Base-by-base conservation (phyloP, 371 early-diverging fungal genomes). In the Rhizopus microsporus region DNA sequence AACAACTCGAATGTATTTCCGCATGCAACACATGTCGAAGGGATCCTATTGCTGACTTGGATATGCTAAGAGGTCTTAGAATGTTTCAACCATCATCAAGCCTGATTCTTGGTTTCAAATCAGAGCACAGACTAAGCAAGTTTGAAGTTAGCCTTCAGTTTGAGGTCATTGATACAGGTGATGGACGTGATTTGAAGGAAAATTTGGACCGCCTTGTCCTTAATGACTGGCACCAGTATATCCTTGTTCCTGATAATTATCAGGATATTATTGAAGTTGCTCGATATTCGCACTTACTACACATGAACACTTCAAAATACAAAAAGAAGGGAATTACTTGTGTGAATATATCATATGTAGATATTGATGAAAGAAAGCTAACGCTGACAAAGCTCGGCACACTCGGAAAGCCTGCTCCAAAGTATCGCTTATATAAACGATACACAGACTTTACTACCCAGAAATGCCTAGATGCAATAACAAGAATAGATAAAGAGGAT, bases 261-360 rank as follows among this genome's bases (percentile, higher is more conserved):
- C 57, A 74, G 57, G 69, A 71, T 3, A 61, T 67, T n/a, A 23
- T 78, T 9, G 29, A 62, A 15, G 65, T 69, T 0, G 69, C 72
- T 12, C 31, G 34, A 23, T 78, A 60, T 29, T 68, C 75, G 0
- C 75, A 78, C 46, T 51, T 78, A 33, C 34, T 52, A 12, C 66
- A 62, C 30, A 50, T 67, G 15, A 45, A 17, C 44, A 46, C 34
- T 33, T 30, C 42, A 33, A 60, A 56, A 43, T 54, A 49, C 17
- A 37, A 46, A 12, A 62, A 59, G 16, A 37, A 34, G 37, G 50
- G 39, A 4, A 61, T 61, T 38, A 56, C 56, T 0, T 61, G 62
- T 23, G 57, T 62, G 4, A 42, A 42, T 42, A n/a, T 42, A n/a
- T 8, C n/a, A 6, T 4, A 42, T n/a, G 15, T 42, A 12, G 46